Evolutionary conservation across 345 rosid genomes (phyloP).

Genomic region (Hypericum perforatum): DNA sequence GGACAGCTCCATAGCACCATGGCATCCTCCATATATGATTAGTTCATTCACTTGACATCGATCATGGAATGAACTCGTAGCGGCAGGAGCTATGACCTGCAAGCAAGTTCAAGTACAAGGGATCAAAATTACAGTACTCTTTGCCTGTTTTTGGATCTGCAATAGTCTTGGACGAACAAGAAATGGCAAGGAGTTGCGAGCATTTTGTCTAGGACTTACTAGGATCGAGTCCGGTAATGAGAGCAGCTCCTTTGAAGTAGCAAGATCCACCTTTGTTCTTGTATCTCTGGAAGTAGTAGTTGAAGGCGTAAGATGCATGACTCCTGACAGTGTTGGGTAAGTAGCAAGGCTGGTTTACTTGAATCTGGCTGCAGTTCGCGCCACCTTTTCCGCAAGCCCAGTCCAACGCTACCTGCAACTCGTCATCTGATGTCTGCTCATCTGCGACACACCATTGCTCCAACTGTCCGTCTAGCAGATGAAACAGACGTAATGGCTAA

Average conservation of each 20-base stretch:
- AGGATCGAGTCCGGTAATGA: conserved; percentile 50
- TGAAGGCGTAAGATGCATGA: conserved; percentile 59
- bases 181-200: too few relatives aligned
- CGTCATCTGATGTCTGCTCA: conserved; percentile 46
- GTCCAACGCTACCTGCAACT: conserved; percentile 39
- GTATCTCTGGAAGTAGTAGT: conserved; percentile 50
- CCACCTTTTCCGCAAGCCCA: conserved; percentile 63
- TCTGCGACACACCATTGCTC: conserved; percentile 70
- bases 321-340: conserved; percentile 33
- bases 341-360: conserved; percentile 34
- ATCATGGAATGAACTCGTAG: conserved; percentile 26
- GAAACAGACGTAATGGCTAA: neutral
- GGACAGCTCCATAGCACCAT: neutral
- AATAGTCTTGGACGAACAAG: too few relatives aligned
- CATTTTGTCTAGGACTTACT: conserved; percentile 22
- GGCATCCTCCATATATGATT: neutral
- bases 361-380: conserved; percentile 39
- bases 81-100: conserved; percentile 42
- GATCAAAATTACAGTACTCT: neutral
- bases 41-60: neutral
- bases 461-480: conserved; percentile 24
- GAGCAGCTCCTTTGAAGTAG: conserved; percentile 51
- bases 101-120: neutral
- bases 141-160: too few relatives aligned
- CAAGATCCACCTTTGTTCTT: conserved; percentile 50